phyloP scores from a whole-genome alignment of 2,329 filamentous ascomycete genomes.

The Aureobasidium subglaciale region DNA sequence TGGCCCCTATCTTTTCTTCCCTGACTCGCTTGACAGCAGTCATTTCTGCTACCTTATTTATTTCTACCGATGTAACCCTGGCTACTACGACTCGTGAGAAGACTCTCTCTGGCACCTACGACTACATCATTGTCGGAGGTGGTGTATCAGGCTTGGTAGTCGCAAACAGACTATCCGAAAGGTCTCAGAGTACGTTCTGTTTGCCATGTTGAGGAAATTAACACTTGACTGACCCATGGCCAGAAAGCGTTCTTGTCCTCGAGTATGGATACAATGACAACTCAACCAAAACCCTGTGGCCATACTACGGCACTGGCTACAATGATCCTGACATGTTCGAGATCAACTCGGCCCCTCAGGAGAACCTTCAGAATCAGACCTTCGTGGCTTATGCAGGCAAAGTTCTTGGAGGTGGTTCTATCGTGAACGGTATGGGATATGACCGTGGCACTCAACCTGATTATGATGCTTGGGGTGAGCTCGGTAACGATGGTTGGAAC shows the following conservation, averaged over 20 bases:
- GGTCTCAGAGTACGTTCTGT: slow-evolving; percentile 17
- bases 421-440: slow-evolving; percentile 12
- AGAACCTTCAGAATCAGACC: not conserved
- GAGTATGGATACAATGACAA: slow-evolving; percentile 17
- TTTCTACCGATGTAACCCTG: not conserved
- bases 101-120: slow-evolving; percentile 20
- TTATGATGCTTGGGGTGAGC: slow-evolving; percentile 8
- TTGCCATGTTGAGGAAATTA: not conserved
- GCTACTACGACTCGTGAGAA: not conserved
- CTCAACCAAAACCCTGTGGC: slow-evolving; percentile 14
- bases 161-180: slow-evolving; percentile 28
- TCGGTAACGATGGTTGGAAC: slow-evolving; percentile 8
- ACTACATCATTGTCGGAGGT: slow-evolving; percentile 35
- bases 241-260: slow-evolving; percentile 17
- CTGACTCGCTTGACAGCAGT: not conserved
- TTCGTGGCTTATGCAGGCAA: not conserved
- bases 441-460: slow-evolving; percentile 14
- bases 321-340: slow-evolving; percentile 16
- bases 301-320: slow-evolving; percentile 11
- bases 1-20: slow-evolving; percentile 2
- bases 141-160: slow-evolving; percentile 33
- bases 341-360: slow-evolving; percentile 1
- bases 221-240: not conserved
- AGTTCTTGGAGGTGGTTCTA: slow-evolving; percentile 4
- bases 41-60: not conserved